Evolutionary conservation across 768 basidiomycete species (phyloP).

Genomic region (Boletus sp.): DNA sequence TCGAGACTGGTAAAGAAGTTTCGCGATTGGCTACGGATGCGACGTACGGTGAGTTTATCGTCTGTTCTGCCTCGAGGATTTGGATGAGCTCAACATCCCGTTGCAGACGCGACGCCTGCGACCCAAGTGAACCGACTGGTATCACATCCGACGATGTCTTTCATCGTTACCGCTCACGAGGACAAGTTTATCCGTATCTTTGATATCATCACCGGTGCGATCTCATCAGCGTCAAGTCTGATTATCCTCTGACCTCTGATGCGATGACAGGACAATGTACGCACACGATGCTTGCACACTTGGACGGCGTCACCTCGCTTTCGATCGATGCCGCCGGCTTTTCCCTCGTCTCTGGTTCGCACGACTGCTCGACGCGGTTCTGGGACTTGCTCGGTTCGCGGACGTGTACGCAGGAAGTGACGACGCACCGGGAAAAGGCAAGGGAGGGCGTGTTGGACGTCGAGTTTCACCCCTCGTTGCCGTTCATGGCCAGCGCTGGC

Average conservation of each 20-base stretch:
- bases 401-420: slow-evolving; percentile 86
- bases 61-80: neutral
- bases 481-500: slow-evolving; percentile 91
- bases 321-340: slow-evolving; percentile 87
- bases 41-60: slow-evolving; percentile 47
- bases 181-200: slow-evolving; percentile 92
- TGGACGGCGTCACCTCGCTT: slow-evolving; percentile 89
- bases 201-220: slow-evolving; percentile 76
- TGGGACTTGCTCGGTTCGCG: slow-evolving; percentile 87
- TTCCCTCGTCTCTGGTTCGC: slow-evolving; percentile 84
- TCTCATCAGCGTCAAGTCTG: neutral
- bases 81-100: slow-evolving; percentile 1
- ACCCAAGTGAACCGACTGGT: slow-evolving; percentile 85
- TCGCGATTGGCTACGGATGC: slow-evolving; percentile 58
- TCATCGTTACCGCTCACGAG: slow-evolving; percentile 89
- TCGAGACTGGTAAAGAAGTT: slow-evolving; percentile 82
- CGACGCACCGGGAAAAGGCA: slow-evolving; percentile 85
- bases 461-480: slow-evolving; percentile 78
- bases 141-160: slow-evolving; percentile 87
- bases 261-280: slow-evolving; percentile 69
- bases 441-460: slow-evolving; percentile 90
- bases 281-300: slow-evolving; percentile 86
- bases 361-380: slow-evolving; percentile 92
- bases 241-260: neutral
- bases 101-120: slow-evolving; percentile 66